Evolutionary conservation across 1,284 basidiomycete species (phyloP), one percentile per base, ranked within the genome.

Genomic region (Naganishia albida): DNA sequence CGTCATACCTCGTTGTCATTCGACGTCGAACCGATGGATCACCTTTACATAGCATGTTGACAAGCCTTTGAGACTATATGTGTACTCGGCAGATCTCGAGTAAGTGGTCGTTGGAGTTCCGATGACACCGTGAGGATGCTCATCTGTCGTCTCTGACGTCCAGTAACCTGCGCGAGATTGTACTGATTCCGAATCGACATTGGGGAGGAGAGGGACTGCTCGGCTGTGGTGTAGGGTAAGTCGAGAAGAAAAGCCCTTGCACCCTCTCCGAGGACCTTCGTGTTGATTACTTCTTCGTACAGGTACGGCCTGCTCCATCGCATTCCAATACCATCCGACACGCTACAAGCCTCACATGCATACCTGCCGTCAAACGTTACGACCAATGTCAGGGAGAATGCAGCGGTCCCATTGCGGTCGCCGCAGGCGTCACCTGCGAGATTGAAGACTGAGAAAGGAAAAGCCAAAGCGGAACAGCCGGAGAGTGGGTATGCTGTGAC

Each of bases 41-140:
- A 49, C 30, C 52, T 66, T 54, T 65, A 63, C 59, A 62, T 70
- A 94, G 89, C 93, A 98, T 78, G 85, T 91, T 60, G 94, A 97
- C 73, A 93, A 92, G 77, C 91, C 94, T 7, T 79, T 98, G 43
- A 83, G 92, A 46, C 87, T 98, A 28, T 98, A 95, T 75, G 94
- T 98, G 7, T 98, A 98, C 80, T 97, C 93, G 49, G 88, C 92
- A 70, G 95, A 98, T 79, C 95, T 97, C 73, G 93, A 99, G 91
- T 93, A 78, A 69, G 91, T 83, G 66, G 66, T 49, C 48, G 16
- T n/a, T 18, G 1, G 7, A 3, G 18, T 48, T 48, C n/a, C 23
- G 20, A 48, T 23, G 43, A 48, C 20, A 8, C 10, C 34, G 4
- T 34, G 10, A 10, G 34, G 34, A 34, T 34, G 10, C 34, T 48